Percentiles rank a stretch among this genome's conserved stretches.
These are phyloP conservation scores for Trametes sanguinea DNA, from an alignment of 768 basidiomycete species.

Conservation along the genomic window DNA sequence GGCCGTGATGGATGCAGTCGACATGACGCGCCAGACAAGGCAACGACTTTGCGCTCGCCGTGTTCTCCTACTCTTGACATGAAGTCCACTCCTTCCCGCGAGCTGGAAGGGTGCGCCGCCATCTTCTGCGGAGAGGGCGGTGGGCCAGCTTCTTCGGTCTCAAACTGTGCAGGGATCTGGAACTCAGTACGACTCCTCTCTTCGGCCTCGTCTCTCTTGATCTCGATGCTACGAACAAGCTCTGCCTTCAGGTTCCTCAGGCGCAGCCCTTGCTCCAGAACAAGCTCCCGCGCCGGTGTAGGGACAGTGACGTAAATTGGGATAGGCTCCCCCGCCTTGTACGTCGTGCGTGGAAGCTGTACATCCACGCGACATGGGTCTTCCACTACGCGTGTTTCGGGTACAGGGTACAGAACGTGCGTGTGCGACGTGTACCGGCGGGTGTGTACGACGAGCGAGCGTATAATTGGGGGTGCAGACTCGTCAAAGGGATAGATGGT, in stretches of 20 bases:
- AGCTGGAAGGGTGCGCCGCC: conserved; percentile 27
- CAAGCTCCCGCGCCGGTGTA: conserved; percentile 65
- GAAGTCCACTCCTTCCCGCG: conserved; percentile 19
- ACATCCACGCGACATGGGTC: conserved; percentile 70
- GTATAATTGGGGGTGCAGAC: conserved; percentile 44
- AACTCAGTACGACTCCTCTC: background rate
- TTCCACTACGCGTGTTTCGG: conserved; percentile 57
- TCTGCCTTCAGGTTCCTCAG: conserved; percentile 82
- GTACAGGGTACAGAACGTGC: conserved; percentile 54
- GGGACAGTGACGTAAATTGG: conserved; percentile 82
- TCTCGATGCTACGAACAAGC: conserved; percentile 66
- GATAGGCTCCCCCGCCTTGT: conserved; percentile 70
- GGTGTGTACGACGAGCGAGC: conserved; percentile 68
- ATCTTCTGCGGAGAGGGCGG: conserved; percentile 26
- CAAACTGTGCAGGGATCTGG: conserved; percentile 7
- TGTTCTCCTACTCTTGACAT: conserved; percentile 27
- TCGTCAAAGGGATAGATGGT: conserved; percentile 51
- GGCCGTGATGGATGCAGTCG: conserved; percentile 80
- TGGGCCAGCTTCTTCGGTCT: conserved; percentile 41
- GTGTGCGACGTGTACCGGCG: conserved; percentile 72
- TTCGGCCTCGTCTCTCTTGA: conserved; percentile 34
- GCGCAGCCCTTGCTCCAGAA: conserved; percentile 68
- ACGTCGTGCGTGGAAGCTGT: conserved; percentile 72
- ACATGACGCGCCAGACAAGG: conserved; percentile 89
- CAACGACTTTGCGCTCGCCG: conserved; percentile 55